Base-by-base conservation (phyloP, 2,329 filamentous ascomycete genomes). In the Plectosphaerella sp. region DNA sequence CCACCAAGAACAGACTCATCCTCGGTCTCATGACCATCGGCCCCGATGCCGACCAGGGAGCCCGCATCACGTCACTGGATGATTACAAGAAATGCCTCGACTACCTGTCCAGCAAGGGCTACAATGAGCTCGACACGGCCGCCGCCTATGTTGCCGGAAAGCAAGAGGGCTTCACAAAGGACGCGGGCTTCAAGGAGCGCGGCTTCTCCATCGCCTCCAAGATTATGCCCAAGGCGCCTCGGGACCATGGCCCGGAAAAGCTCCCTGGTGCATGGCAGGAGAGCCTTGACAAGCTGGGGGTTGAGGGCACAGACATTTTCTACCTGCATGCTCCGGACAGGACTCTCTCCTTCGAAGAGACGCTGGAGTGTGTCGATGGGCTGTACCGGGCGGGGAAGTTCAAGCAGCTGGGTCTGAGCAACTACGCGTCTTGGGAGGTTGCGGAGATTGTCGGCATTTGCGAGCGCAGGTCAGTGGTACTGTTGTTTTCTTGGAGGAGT, bases 401-500 rank as follows among this genome's bases (percentile, higher is more conserved):
- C 61, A 79, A 86, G 15, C 76, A 82, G 49, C 70, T 92, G 4
- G 88, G 87, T 1, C 64, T 92, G 43, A 84, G 78, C 58, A 92
- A 92, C 65, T 91, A 81, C 61, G 84, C 87, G 0, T 81, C 88
- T 1, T 91, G 86, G 69, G 88, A 92, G 63, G 86, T 92, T 3
- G 88, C 88, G 0, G 87, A 91, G 67, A 78, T 91, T 8, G 84
- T 83, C 47, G 82, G 43, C 43, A 80, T 86, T 39, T 88, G 84
- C 69, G 81, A 33, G 28, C 28, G 28, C 4, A 33, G 73, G 28
- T 33, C 3, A 33, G 28, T 33, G 82, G 52, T 77, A 83, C 65
- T 7, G 28, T 5, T 33, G 28, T 3, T 9, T 33, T 33, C 8
- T 5, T 22, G 22, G 5, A 22, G 22, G 28, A 33, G 8, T 33